Conservation (phyloP, 2,329 filamentous ascomycete species). For the Monilinia fructicola region DNA sequence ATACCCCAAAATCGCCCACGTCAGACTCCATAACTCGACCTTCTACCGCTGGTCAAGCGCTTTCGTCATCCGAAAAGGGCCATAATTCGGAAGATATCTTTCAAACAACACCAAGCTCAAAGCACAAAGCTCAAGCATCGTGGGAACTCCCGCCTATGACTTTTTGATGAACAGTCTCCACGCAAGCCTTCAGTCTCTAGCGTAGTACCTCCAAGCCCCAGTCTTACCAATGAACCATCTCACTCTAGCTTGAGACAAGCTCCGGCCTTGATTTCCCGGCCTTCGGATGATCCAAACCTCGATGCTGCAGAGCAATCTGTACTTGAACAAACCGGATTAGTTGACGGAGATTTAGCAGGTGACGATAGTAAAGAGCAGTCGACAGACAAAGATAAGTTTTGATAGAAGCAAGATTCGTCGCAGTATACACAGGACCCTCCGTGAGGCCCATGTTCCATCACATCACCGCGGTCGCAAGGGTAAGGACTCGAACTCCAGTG, state of each 20-base stretch:
- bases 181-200: constrained; percentile 49
- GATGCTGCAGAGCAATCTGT: constrained; percentile 69
- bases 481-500: constrained; percentile 66
- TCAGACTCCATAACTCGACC: constrained; percentile 39
- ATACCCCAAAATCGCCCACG: constrained; percentile 44
- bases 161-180: constrained; percentile 41
- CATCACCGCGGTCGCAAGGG: constrained; percentile 74
- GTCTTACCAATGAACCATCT: constrained; percentile 40
- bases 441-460: constrained; percentile 69
- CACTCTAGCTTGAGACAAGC: constrained; percentile 40
- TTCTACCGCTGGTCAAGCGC: constrained; percentile 38
- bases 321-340: constrained; percentile 65
- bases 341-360: constrained; percentile 49
- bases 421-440: constrained; percentile 84
- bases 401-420: constrained; percentile 62
- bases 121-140: constrained; percentile 45
- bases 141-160: constrained; percentile 46
- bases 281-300: constrained; percentile 29
- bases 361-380: constrained; percentile 39
- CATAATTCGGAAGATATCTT: constrained; percentile 49
- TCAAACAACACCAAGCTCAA: constrained; percentile 50
- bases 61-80: constrained; percentile 39
- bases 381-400: constrained; percentile 39
- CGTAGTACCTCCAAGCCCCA: constrained; percentile 39
- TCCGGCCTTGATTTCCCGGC: constrained; percentile 33